Base-by-base conservation (phyloP, 306 rosid genomes). In the Cicer judaicum region DNA sequence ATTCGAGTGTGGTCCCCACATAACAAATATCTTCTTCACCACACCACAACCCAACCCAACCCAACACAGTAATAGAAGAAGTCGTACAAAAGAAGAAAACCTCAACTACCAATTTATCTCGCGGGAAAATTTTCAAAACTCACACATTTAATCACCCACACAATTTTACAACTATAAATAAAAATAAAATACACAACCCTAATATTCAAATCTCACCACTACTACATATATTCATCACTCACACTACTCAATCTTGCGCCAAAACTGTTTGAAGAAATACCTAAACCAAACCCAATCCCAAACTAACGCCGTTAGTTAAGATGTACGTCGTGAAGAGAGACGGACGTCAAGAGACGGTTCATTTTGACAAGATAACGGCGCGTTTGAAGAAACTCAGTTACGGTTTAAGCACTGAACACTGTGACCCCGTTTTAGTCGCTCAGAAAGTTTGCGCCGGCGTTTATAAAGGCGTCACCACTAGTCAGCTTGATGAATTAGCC, bases 371-470 rank as follows among this genome's bases (percentile, higher is more conserved):
- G 90, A 94, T 94, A 65, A 92, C 96, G 0, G 98, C 99, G 16
- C 84, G 98, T 2, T 77, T 94, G 68, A 94, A 90, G 92, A 94
- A 94, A 80, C 92, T 94, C 4, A 94, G 99, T 82, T 94, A 94
- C 73, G 98, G 97, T 0, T 59, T 94, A 9, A 94, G 91, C 63
- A 72, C 69, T 8, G 99, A 92, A 1, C 96, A 92, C 84, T 92
- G 98, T 52, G 98, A 94, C 40, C 92, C 96, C 0, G 96, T 94
- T n/a, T 74, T 90, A 8, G 98, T 94, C 24, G 48, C 98, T 5
- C 99, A 94, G 89, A 94, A 92, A 55, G 97, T 94, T 7, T 94
- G 98, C 18, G 96, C 98, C 1, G 98, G 98, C 9, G 98, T 93
- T 57, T 93, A 90, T 54, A 94, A 89, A 80, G 99, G 98, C 1